Evolutionary conservation across 345 rosid species (phyloP), one percentile per base, ranked within the genome.

Genomic region (Turritis glabra): DNA sequence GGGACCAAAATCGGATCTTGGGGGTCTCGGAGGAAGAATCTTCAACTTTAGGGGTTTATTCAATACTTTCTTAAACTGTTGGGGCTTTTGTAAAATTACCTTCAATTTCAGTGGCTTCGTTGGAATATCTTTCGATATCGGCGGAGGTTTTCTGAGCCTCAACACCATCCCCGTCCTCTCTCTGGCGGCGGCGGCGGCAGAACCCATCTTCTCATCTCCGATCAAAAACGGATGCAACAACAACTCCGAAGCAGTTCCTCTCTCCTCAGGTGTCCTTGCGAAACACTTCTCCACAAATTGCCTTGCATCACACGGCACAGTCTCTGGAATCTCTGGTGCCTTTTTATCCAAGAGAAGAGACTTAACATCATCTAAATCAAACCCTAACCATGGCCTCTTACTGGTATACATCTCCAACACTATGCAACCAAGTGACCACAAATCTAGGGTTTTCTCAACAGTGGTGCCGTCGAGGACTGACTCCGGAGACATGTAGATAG

Each of bases 351-450:
- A 56, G 0, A 77, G 37, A 26, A 14, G 7, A 29, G 21, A 0
- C 77, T 40, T n/a, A 0, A 78, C 1, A 37, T 58, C 21, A 8
- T 18, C 50, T 0, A 11, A 3, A n/a, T 2, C 5, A 44, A 35
- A 0, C 21, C 62, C 50, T 8, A 2, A 13, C 81, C 74, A 78
- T 40, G 77, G 62, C 19, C 40, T 23, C 37, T 65, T 32, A 37
- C 81, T 41, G 1, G 29, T 72, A 14, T 12, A 52, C 81, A 78
- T 72, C 77, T 58, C 62, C 51, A 78, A 40, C 22, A 72, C 77
- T 1, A 78, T 19, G 19, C 73, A 58, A 21, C 81, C 81, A 4
- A 78, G 8, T 27, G 81, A 78, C 81, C 76, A 72, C 50, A 78
- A 61, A 72, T 78, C 81, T 67, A 78, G 74, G 73, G 73, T 18